Percentiles rank a stretch among this genome's conserved stretches.
Evolutionary conservation across 2,329 filamentous ascomycete genomes (phyloP).

Genomic region (Cercospora canescens): DNA sequence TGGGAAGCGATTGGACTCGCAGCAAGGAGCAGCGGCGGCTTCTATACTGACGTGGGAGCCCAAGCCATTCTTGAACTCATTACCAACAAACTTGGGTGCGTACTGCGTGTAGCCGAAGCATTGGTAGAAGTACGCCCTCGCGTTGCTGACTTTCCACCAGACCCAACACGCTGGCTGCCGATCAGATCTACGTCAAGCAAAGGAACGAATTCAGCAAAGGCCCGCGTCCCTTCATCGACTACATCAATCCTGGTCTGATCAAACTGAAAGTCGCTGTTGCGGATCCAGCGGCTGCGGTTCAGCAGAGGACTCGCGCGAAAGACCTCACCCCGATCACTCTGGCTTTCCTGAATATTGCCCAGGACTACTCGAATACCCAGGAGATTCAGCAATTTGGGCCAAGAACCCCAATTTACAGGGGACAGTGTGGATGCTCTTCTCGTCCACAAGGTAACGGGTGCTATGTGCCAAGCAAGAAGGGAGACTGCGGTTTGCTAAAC

Average conservation of each 20-base stretch:
- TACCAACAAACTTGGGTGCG: slow-evolving; percentile 3
- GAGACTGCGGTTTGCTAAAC: neutral
- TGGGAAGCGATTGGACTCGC: neutral
- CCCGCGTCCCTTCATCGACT: neutral
- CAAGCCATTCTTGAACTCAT: slow-evolving; percentile 5
- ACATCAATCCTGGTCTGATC: slow-evolving; percentile 10
- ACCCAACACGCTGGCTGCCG: slow-evolving; percentile 3
- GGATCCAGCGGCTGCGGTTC: slow-evolving; percentile 2
- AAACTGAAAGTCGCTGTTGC: slow-evolving; percentile 10
- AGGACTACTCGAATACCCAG: slow-evolving; percentile 11
- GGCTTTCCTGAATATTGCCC: slow-evolving; percentile 6
- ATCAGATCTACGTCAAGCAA: slow-evolving; percentile 6
- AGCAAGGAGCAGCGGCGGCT: slow-evolving; percentile 7
- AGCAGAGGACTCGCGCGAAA: neutral
- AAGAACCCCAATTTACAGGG: neutral
- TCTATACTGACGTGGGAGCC: slow-evolving; percentile 6
- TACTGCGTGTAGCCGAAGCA: neutral
- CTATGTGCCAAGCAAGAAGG: neutral
- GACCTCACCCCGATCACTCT: slow-evolving; percentile 4
- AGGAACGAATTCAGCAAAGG: neutral
- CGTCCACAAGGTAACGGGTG: neutral
- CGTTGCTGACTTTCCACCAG: neutral
- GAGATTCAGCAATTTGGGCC: slow-evolving; percentile 10
- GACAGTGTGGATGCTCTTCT: neutral
- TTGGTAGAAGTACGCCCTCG: neutral